Evolutionary conservation across 176 grass and related monocot species (phyloP).

Genomic region (Oryza coarctata): DNA sequence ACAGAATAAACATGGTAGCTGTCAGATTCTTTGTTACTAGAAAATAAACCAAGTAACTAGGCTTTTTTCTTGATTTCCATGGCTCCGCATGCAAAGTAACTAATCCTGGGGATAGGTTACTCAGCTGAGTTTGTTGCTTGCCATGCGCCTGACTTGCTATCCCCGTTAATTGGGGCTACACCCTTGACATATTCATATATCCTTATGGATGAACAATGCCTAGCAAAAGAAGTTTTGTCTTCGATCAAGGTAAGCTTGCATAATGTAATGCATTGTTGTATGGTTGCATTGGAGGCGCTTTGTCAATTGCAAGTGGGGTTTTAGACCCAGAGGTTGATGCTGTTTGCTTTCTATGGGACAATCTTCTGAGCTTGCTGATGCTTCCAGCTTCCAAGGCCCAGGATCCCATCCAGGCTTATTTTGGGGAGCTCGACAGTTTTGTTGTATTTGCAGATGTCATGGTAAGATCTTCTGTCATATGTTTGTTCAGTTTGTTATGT

Average conservation of each 20-base stretch:
- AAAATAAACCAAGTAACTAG: neutral
- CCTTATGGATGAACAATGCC: neutral
- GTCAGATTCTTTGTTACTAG: neutral
- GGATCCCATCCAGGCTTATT: conserved; percentile 89
- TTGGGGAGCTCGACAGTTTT: conserved; percentile 77
- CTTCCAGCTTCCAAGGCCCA: conserved; percentile 75
- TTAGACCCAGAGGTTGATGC: conserved; percentile 89
- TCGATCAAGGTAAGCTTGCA: neutral
- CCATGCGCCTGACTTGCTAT: neutral
- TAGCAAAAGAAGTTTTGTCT: neutral
- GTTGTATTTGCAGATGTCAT: conserved; percentile 84
- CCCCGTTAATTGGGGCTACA: neutral
- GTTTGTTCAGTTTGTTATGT: neutral
- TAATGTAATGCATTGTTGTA: neutral
- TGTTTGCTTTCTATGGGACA: conserved; percentile 89
- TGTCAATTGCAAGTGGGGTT: conserved; percentile 88
- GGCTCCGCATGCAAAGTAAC: neutral
- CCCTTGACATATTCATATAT: neutral
- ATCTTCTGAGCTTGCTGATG: conserved; percentile 77
- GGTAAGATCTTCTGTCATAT: conserved; percentile 46
- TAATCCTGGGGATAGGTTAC: neutral
- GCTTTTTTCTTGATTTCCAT: no score
- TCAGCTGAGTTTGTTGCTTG: neutral
- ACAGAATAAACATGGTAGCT: no score
- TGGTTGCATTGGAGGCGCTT: conserved; percentile 84